Evolutionary conservation across 2,329 filamentous ascomycete genomes (phyloP).

Genomic region (Fusarium sp.): DNA sequence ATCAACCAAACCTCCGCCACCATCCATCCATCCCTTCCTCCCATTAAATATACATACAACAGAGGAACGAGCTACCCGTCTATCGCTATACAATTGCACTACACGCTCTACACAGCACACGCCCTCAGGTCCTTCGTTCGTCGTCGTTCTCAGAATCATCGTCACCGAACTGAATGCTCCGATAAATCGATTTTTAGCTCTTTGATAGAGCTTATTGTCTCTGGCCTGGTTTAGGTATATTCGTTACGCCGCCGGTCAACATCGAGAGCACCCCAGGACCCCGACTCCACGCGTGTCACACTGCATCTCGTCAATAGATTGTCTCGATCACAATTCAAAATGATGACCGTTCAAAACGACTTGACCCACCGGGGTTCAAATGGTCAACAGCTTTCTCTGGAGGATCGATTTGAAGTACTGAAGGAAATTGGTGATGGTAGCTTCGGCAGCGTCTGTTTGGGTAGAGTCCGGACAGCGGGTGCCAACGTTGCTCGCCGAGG

Average conservation of each 20-base stretch:
- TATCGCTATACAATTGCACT: slow-evolving; percentile 25
- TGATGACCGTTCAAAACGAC: slow-evolving; percentile 83
- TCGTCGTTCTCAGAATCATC: slow-evolving; percentile 18
- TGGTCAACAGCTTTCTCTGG: slow-evolving; percentile 73
- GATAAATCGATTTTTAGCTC: slow-evolving; percentile 50
- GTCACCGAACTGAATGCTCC: slow-evolving; percentile 51
- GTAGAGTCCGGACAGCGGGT: slow-evolving; percentile 90
- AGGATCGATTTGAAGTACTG: slow-evolving; percentile 95
- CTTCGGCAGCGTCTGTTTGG: slow-evolving; percentile 94
- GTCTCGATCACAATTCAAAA: slow-evolving; percentile 47
- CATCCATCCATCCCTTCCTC: not conserved
- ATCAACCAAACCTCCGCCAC: slow-evolving; percentile 16
- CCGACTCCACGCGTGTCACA: slow-evolving; percentile 34
- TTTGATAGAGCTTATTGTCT: slow-evolving; percentile 50
- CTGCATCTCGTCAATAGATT: slow-evolving; percentile 35
- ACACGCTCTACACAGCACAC: slow-evolving; percentile 16
- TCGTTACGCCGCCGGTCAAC: slow-evolving; percentile 32
- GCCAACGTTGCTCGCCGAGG: slow-evolving; percentile 88
- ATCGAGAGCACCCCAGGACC: slow-evolving; percentile 32
- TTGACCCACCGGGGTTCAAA: slow-evolving; percentile 74
- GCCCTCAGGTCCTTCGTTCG: slow-evolving; percentile 22
- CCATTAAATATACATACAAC: slow-evolving; percentile 8
- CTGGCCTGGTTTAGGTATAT: slow-evolving; percentile 44
- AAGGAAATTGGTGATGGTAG: slow-evolving; percentile 99
- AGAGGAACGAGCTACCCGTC: slow-evolving; percentile 6